Evolutionary conservation across 441 rosid species (phyloP).

Genomic region (Theobroma grandiflorum): DNA sequence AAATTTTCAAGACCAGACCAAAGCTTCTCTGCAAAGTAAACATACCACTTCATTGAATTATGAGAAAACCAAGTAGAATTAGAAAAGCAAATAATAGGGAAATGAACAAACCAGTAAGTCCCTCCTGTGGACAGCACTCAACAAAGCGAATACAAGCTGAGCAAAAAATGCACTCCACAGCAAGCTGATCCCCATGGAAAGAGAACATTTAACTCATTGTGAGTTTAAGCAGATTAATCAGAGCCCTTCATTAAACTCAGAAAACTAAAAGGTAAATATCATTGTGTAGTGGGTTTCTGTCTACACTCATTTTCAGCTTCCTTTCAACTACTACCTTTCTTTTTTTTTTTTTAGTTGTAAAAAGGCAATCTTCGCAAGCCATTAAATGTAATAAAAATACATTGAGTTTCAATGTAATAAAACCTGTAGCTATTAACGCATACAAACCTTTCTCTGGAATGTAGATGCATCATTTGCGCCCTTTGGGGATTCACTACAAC

Average conservation of each 20-base stretch:
- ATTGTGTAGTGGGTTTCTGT: not conserved
- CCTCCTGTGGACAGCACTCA: constrained; percentile 99
- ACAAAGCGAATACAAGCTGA: constrained; percentile 99
- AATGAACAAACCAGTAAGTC: constrained; percentile 85
- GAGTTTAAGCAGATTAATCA: constrained; percentile 20
- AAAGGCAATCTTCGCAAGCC: not conserved
- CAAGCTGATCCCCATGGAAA: constrained; percentile 70
- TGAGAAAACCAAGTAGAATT: constrained; percentile 27
- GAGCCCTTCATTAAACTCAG: not conserved
- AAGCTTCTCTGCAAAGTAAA: constrained; percentile 82
- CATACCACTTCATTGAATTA: constrained; percentile 32
- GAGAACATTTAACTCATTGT: constrained; percentile 29
- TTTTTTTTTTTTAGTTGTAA: too few relatives aligned
- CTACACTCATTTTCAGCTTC: constrained; percentile 1
- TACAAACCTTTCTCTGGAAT: constrained; percentile 94
- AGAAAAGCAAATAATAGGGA: constrained; percentile 21
- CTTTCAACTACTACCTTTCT: not conserved
- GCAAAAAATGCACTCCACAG: constrained; percentile 99
- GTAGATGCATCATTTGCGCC: constrained; percentile 99
- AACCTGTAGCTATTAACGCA: constrained; percentile 4
- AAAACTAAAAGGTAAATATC: constrained; percentile 2
- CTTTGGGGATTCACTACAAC: constrained; percentile 97
- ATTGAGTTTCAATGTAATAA: not conserved
- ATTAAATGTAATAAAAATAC: not conserved
- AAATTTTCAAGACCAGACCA: constrained; percentile 99